phyloP scores from a whole-genome alignment of 2,329 filamentous ascomycete species.

The Colletotrichum lini region DNA sequence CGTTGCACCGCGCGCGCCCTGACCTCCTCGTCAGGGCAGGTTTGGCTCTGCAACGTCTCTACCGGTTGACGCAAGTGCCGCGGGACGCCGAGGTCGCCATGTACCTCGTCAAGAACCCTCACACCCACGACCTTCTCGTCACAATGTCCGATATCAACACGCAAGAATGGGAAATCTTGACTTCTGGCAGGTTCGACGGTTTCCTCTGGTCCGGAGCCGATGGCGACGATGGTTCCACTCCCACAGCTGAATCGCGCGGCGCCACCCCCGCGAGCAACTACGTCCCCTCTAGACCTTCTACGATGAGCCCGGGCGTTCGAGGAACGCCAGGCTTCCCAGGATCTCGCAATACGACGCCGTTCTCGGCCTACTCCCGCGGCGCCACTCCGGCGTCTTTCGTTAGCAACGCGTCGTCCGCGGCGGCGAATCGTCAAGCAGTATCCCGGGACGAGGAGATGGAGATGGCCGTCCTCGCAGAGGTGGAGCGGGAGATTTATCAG shows the following conservation, averaged over 20 bases:
- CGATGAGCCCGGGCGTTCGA: constrained; percentile 58
- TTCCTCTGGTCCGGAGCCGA: constrained; percentile 96
- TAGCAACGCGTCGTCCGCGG: constrained; percentile 67
- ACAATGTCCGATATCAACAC: constrained; percentile 90
- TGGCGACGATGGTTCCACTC: constrained; percentile 58
- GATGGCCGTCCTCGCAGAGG: constrained; percentile 88
- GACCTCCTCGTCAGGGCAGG: constrained; percentile 83
- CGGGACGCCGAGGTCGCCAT: constrained; percentile 89
- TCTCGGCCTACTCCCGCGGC: constrained; percentile 67
- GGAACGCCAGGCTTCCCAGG: constrained; percentile 57
- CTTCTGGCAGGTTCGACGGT: constrained; percentile 93
- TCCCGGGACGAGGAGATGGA: constrained; percentile 95
- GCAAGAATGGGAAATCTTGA: constrained; percentile 97
- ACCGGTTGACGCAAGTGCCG: constrained; percentile 79
- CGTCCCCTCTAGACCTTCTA: constrained; percentile 52
- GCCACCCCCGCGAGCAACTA: constrained; percentile 68
- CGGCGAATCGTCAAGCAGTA: constrained; percentile 71
- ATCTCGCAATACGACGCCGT: constrained; percentile 64
- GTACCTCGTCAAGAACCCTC: constrained; percentile 86
- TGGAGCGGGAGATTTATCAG: constrained; percentile 92
- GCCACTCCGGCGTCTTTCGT: constrained; percentile 72
- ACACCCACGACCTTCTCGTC: constrained; percentile 87
- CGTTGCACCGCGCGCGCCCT: constrained; percentile 74
- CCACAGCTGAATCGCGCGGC: constrained; percentile 62
- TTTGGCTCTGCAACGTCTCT: constrained; percentile 86